These are phyloP conservation scores for Annona squamosa DNA, from an alignment of 164 flowering plant genomes.

Conservation along the genomic window DNA sequence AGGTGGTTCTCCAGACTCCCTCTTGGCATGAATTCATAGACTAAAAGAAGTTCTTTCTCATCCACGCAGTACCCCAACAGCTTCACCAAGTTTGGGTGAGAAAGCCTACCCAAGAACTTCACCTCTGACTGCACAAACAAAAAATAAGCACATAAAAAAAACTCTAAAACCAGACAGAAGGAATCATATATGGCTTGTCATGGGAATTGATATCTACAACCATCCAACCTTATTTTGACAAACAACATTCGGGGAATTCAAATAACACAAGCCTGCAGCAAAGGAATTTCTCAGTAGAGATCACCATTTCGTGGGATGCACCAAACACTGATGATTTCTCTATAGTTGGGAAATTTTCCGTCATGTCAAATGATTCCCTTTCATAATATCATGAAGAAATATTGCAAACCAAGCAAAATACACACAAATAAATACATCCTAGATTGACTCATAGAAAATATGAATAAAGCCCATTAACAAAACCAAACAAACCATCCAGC, in stretches of 20 bases:
- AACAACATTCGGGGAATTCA: background rate
- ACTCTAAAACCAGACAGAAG: background rate
- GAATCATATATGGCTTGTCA: background rate
- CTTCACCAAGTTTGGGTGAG: conserved; percentile 80
- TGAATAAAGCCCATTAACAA: background rate
- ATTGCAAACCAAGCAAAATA: too few species aligned
- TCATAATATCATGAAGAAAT: too few species aligned
- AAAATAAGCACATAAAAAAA: background rate
- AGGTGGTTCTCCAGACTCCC: conserved; percentile 92
- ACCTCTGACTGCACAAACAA: conserved; percentile 58
- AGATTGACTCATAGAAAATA: too few species aligned
- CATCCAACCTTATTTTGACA: background rate
- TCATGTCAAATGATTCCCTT: too few species aligned
- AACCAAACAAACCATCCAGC: background rate
- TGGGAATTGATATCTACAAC: background rate
- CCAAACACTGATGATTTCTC: too few species aligned
- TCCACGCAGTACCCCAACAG: conserved; percentile 80
- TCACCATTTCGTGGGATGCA: too few species aligned
- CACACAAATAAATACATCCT: too few species aligned
- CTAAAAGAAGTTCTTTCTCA: conserved; percentile 62
- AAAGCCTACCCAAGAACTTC: conserved; percentile 68
- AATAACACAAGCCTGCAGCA: background rate
- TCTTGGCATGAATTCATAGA: conserved; percentile 75
- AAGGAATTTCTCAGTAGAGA: too few species aligned
- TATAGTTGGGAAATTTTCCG: too few species aligned